Evolutionary conservation across 192 early-diverging fungal genomes (phyloP).

Genomic region (Gigaspora rosea): DNA sequence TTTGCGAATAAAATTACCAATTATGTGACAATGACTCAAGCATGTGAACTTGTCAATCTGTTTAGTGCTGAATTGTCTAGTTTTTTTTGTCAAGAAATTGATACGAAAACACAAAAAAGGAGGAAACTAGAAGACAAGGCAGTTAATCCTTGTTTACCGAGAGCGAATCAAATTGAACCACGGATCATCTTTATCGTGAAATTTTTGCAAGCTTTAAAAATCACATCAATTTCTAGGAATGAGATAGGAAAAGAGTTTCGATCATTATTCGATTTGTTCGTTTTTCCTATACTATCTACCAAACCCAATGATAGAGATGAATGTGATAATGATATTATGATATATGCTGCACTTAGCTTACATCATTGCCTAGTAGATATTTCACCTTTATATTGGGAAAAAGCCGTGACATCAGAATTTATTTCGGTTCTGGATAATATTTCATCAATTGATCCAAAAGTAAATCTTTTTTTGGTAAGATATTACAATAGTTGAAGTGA

Average conservation of each 20-base stretch:
- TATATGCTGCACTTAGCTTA: constrained; percentile 10
- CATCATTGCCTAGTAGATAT: constrained; percentile 15
- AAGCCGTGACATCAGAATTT: neutral
- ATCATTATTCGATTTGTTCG: constrained; percentile 1
- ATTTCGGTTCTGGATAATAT: neutral
- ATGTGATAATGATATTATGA: neutral
- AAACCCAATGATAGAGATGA: neutral
- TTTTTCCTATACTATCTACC: neutral
- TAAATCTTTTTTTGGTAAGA: neutral
- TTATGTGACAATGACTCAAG: constrained; percentile 12
- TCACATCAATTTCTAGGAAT: neutral
- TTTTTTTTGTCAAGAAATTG: neutral
- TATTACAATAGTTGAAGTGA: neutral
- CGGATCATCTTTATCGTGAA: neutral
- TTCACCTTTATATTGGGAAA: constrained; percentile 15
- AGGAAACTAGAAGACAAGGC: neutral
- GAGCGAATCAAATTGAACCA: neutral
- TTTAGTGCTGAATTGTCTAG: neutral
- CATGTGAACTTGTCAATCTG: neutral
- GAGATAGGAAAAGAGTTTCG: neutral
- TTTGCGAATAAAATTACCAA: constrained; percentile 19
- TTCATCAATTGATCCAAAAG: neutral
- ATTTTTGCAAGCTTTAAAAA: constrained; percentile 18
- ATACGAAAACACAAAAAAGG: neutral
- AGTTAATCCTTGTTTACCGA: neutral